Percentiles rank a stretch among this genome's conserved stretches.
These are phyloP conservation scores for Fusarium musae DNA, from an alignment of 2,329 filamentous ascomycete genomes.

Conservation along the genomic window DNA sequence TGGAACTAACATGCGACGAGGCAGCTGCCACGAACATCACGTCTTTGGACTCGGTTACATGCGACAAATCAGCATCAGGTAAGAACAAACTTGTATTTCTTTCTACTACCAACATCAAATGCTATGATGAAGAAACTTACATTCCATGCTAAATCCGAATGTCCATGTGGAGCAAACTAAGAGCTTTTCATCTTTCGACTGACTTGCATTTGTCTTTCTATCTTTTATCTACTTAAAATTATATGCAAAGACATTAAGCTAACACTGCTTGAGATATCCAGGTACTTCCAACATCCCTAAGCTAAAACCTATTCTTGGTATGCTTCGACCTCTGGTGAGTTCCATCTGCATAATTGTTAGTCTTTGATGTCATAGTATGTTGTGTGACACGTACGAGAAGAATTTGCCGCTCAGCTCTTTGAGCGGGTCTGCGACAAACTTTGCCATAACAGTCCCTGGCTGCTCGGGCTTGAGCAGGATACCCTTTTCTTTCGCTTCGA, in stretches of 20 bases:
- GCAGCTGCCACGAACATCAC: background rate
- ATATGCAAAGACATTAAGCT: slow-evolving; percentile 31
- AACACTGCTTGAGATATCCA: slow-evolving; percentile 40
- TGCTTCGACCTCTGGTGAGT: slow-evolving; percentile 58
- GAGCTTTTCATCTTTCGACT: slow-evolving; percentile 90
- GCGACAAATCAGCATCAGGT: slow-evolving; percentile 27
- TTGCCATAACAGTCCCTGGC: slow-evolving; percentile 87
- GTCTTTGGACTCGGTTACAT: background rate
- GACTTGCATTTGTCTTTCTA: slow-evolving; percentile 58
- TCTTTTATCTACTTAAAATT: slow-evolving; percentile 25
- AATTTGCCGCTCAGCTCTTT: slow-evolving; percentile 80
- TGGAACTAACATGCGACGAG: slow-evolving; percentile 15
- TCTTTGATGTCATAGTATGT: background rate
- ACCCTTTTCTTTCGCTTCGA: slow-evolving; percentile 74
- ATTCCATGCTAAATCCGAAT: slow-evolving; percentile 84
- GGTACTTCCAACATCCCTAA: background rate
- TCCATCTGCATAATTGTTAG: slow-evolving; percentile 50
- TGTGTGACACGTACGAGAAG: slow-evolving; percentile 65
- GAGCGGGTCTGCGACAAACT: slow-evolving; percentile 73
- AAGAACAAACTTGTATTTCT: slow-evolving; percentile 43
- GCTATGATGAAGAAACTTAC: slow-evolving; percentile 73
- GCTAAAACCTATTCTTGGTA: slow-evolving; percentile 58
- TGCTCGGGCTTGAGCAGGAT: slow-evolving; percentile 82
- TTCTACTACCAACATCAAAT: slow-evolving; percentile 32
- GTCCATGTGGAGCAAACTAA: slow-evolving; percentile 72